These are phyloP conservation scores for Flaveria bidentis DNA, from an alignment of 129 eudicot genomes.

Conservation along the genomic window DNA sequence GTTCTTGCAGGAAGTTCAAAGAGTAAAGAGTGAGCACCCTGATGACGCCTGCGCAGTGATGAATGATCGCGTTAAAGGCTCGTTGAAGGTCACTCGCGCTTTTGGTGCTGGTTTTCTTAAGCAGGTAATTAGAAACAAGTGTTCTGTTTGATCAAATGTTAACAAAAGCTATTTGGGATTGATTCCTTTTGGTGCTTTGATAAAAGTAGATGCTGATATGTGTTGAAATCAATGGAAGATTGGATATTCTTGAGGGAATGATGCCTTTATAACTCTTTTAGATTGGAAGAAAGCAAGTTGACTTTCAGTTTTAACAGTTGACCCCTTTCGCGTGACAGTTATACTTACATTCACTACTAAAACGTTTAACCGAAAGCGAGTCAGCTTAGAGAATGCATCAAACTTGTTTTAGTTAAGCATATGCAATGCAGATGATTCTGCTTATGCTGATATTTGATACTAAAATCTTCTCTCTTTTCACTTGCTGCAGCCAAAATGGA, in stretches of 20 bases:
- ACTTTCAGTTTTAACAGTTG: no score
- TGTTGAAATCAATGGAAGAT: slow-evolving; percentile 16
- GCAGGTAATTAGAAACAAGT: slow-evolving; percentile 55
- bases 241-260: slow-evolving; percentile 32
- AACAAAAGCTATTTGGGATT: slow-evolving; percentile 24
- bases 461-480: slow-evolving; percentile 20
- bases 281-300: slow-evolving; percentile 23
- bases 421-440: neutral
- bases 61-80: slow-evolving; percentile 94
- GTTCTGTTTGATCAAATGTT: neutral
- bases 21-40: slow-evolving; percentile 70
- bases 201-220: slow-evolving; percentile 40
- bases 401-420: no score
- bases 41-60: slow-evolving; percentile 69
- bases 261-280: slow-evolving; percentile 29
- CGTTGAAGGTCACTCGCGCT: slow-evolving; percentile 92
- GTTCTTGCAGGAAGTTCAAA: slow-evolving; percentile 66
- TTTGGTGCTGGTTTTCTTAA: slow-evolving; percentile 98
- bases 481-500: slow-evolving; percentile 87
- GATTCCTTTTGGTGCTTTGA: slow-evolving; percentile 37
- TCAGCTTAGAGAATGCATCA: no score
- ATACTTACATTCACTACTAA: no score
- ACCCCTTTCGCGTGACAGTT: no score
- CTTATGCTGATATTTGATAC: neutral
- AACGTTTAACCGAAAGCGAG: no score